Percentiles rank a stretch among this genome's conserved stretches.
Conservation (phyloP, 2,329 filamentous ascomycete species). For the Colletotrichum truncatum region DNA sequence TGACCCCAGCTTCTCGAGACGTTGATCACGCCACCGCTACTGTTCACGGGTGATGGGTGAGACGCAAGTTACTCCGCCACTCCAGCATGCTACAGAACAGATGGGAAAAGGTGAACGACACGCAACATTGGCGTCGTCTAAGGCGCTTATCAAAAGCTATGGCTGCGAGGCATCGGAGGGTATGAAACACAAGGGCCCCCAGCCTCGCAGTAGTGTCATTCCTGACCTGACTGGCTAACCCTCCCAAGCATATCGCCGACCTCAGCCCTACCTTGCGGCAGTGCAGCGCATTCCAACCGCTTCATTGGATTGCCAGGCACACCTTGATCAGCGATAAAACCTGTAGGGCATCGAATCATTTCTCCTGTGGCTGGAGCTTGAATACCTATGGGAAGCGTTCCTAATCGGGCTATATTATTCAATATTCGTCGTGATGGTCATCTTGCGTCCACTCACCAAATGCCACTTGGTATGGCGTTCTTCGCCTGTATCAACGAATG, state of each 20-base stretch:
- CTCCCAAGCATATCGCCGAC: constrained; percentile 3
- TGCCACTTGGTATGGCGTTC: too few species aligned
- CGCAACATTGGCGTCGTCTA: neutral
- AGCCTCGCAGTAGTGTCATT: neutral
- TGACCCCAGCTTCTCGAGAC: too few species aligned
- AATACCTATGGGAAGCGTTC: too few species aligned
- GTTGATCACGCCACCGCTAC: too few species aligned
- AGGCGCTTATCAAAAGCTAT: neutral
- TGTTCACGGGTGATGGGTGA: too few species aligned
- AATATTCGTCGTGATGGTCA: too few species aligned
- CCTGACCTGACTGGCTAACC: neutral
- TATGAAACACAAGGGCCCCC: neutral
- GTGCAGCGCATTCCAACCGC: neutral
- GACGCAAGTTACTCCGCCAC: too few species aligned
- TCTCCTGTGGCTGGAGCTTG: neutral
- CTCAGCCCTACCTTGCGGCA: constrained; percentile 2
- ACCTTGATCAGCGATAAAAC: neutral
- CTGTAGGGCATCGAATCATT: neutral
- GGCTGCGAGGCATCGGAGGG: neutral
- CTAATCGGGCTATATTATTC: neutral
- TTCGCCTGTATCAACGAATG: too few species aligned
- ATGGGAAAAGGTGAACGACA: too few species aligned
- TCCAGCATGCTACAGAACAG: too few species aligned
- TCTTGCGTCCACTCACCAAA: too few species aligned
- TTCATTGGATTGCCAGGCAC: neutral